Conservation (phyloP, 352 stramenopile genomes). For the Blastocystis sp. region DNA sequence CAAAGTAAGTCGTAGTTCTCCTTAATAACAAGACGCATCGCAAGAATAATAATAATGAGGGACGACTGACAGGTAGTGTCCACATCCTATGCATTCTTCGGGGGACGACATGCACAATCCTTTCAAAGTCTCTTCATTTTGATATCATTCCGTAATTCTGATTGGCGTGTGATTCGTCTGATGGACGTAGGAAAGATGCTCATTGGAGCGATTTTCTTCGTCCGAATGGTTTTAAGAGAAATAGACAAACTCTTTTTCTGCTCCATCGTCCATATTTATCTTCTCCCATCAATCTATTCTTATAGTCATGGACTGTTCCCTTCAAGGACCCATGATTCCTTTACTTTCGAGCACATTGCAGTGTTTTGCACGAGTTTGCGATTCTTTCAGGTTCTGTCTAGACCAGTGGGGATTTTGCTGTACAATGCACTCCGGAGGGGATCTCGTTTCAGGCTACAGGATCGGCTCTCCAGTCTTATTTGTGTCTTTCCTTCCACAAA, state of each 20-base stretch:
- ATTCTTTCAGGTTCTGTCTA: neutral
- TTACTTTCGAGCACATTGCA: conserved; percentile 2
- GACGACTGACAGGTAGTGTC: neutral
- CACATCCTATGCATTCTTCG: neutral
- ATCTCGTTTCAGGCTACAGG: neutral
- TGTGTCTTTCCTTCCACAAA: conserved; percentile 15
- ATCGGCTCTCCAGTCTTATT: neutral
- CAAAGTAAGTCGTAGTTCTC: conserved; percentile 70
- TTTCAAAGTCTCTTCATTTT: neutral
- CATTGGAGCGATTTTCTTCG: too few species aligned
- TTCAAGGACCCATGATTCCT: conserved; percentile 41
- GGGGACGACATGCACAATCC: neutral
- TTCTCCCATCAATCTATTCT: too few species aligned
- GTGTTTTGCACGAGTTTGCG: conserved; percentile 7
- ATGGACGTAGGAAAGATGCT: too few species aligned
- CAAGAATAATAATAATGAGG: neutral
- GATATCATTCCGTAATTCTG: too few species aligned
- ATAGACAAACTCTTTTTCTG: neutral
- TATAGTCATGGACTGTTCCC: conserved; percentile 9
- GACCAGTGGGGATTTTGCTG: conserved; percentile 6
- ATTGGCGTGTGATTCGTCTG: too few species aligned
- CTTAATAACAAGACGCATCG: conserved; percentile 78
- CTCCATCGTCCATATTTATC: neutral
- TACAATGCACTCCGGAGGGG: neutral
- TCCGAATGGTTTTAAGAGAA: neutral